Conservation (phyloP, 345 rosid genomes). For the Brassica nigra region DNA sequence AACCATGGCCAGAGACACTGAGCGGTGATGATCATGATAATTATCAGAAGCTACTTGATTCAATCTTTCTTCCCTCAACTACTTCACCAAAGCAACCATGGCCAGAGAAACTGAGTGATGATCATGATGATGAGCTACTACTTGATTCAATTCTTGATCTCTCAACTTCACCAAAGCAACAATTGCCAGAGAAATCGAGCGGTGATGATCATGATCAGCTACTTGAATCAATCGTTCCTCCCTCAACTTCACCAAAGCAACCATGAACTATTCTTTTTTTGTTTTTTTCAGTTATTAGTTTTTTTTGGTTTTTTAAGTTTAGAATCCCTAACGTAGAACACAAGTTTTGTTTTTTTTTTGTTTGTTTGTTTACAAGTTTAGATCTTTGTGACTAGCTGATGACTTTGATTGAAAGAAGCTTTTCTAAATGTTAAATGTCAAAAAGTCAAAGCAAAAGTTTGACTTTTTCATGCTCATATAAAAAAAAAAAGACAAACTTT, state of each 20-base stretch:
- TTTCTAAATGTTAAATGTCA: not conserved
- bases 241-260: conserved; percentile 34
- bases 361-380: not conserved
- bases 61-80: conserved; percentile 42
- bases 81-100: conserved; percentile 47
- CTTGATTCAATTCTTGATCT: conserved; percentile 47
- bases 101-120: conserved; percentile 53
- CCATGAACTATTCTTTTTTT: conserved; percentile 22
- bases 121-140: conserved; percentile 36
- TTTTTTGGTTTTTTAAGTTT: not conserved
- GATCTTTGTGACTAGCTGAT: not conserved
- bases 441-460: not conserved
- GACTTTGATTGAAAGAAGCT: conserved; percentile 1
- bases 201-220: conserved; percentile 42
- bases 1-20: conserved; percentile 60
- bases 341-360: conserved; percentile 3
- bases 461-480: not conserved
- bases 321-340: not conserved
- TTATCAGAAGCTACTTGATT: conserved; percentile 39
- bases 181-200: conserved; percentile 56
- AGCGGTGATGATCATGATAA: conserved; percentile 34
- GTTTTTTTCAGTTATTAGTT: not conserved
- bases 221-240: conserved; percentile 46
- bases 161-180: conserved; percentile 35
- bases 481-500: not conserved